These are phyloP conservation scores for Saccharum officinarum DNA, from an alignment of 176 grass and related monocot species.

Conservation along the genomic window DNA sequence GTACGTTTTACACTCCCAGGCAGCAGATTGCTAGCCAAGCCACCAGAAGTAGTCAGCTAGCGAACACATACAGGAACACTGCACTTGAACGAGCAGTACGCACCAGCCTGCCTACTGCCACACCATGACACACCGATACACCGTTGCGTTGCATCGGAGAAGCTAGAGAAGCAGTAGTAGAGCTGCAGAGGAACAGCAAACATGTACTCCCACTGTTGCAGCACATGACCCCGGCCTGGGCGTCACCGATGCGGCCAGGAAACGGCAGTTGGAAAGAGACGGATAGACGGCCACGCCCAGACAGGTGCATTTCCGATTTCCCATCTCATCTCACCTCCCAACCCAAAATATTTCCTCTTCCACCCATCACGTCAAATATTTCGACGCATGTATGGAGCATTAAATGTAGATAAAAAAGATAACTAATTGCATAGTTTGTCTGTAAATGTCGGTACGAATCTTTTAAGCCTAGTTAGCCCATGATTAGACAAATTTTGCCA, in stretches of 20 bases:
- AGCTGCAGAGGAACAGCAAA: conserved; percentile 9
- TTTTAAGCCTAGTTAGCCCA: too few relatives aligned
- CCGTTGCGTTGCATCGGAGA: not conserved
- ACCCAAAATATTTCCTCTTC: too few relatives aligned
- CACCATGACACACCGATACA: not conserved
- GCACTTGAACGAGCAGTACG: not conserved
- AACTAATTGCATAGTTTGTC: too few relatives aligned
- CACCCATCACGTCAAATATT: too few relatives aligned
- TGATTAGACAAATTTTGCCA: too few relatives aligned
- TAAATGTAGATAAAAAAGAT: too few relatives aligned
- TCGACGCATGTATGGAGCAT: too few relatives aligned
- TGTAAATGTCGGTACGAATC: too few relatives aligned
- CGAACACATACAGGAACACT: not conserved
- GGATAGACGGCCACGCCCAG: not conserved
- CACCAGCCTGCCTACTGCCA: not conserved
- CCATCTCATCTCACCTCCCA: too few relatives aligned
- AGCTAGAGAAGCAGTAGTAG: not conserved
- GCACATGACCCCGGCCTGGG: conserved; percentile 39
- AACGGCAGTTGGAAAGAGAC: conserved; percentile 37
- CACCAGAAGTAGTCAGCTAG: not conserved
- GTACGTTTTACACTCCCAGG: not conserved
- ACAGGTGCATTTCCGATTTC: conserved; percentile 30
- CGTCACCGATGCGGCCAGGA: conserved; percentile 12
- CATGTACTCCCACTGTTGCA: conserved; percentile 40
- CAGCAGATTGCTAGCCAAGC: not conserved